A percentile compares a stretch with the other conserved stretches of the same genome.
Evolutionary conservation across 495 filamentous ascomycete genomes (phyloP).

Genomic region (Lasiosphaeriaceae sp.): DNA sequence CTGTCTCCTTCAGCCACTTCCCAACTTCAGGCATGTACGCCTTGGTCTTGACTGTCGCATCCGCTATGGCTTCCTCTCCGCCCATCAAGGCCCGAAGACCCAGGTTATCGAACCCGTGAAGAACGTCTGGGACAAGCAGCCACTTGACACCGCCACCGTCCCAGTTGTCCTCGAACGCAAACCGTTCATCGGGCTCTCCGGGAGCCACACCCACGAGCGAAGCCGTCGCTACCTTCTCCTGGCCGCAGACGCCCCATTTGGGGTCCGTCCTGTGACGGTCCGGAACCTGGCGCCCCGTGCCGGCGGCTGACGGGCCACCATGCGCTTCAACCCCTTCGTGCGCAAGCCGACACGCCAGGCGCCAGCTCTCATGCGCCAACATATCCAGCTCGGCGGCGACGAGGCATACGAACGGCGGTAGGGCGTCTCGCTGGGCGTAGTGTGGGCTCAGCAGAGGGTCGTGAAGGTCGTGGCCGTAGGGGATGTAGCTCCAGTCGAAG

Average conservation of each 20-base stretch:
- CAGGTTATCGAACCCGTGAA: constrained; percentile 37
- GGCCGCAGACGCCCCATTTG: constrained; percentile 1
- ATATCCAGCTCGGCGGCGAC: constrained; percentile 51
- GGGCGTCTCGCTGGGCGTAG: constrained; percentile 21
- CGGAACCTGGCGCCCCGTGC: constrained; percentile 18
- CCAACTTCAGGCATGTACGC: constrained; percentile 24
- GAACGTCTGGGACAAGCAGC: constrained; percentile 38
- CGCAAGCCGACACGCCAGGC: constrained; percentile 29
- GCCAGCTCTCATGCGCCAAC: constrained; percentile 32
- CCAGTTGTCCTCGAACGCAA: constrained; percentile 27
- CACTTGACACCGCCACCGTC: constrained; percentile 24
- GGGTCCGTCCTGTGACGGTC: constrained; percentile 4
- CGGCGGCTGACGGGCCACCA: no score
- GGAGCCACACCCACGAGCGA: constrained; percentile 22
- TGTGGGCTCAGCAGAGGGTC: constrained; percentile 31
- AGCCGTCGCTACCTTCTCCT: constrained; percentile 1
- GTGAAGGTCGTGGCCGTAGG: constrained; percentile 9
- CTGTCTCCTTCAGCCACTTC: constrained; percentile 28
- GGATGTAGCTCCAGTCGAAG: constrained; percentile 35
- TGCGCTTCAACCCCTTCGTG: no score
- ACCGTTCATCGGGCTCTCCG: constrained; percentile 31
- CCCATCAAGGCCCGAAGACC: constrained; percentile 9
- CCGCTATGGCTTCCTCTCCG: constrained; percentile 17
- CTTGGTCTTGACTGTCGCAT: constrained; percentile 27
- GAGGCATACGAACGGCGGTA: constrained; percentile 41